These are phyloP conservation scores for Linum trigynum DNA, from an alignment of 345 rosid species.

Conservation along the genomic window DNA sequence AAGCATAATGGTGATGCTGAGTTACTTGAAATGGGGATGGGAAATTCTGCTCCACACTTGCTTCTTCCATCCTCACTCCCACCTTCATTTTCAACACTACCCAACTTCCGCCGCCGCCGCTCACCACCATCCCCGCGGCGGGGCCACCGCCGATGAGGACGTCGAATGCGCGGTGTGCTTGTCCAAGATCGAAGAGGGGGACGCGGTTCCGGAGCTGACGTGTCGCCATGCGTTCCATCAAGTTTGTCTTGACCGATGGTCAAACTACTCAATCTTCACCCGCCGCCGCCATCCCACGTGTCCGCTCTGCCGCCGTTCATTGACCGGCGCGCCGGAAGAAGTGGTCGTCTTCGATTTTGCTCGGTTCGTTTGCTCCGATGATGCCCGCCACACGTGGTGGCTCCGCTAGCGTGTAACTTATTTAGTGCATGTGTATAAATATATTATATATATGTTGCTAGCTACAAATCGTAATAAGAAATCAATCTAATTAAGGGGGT, in stretches of 20 bases:
- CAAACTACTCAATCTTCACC: neutral
- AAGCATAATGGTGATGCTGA: neutral
- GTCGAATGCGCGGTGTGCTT: neutral
- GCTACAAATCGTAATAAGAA: too few relatives aligned
- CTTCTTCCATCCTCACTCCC: neutral
- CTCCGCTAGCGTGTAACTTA: neutral
- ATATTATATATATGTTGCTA: too few relatives aligned
- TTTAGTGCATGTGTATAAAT: too few relatives aligned
- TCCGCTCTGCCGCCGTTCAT: conserved; percentile 1
- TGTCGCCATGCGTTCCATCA: neutral
- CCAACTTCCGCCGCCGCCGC: neutral
- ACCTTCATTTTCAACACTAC: neutral
- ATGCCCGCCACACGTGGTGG: neutral
- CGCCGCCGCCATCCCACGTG: neutral
- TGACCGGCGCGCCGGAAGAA: neutral
- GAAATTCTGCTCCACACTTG: neutral
- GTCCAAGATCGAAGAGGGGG: neutral
- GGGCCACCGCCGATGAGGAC: neutral
- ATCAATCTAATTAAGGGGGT: too few relatives aligned
- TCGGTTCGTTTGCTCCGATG: neutral
- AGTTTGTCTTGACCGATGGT: neutral
- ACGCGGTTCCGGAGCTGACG: neutral
- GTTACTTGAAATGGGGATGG: conserved; percentile 1
- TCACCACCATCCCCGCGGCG: neutral
- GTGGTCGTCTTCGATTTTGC: neutral